A percentile compares a stretch with the other conserved stretches of the same genome.
phyloP scores from a whole-genome alignment of 2,329 filamentous ascomycete genomes.

The Zasmidium citrigriseum region DNA sequence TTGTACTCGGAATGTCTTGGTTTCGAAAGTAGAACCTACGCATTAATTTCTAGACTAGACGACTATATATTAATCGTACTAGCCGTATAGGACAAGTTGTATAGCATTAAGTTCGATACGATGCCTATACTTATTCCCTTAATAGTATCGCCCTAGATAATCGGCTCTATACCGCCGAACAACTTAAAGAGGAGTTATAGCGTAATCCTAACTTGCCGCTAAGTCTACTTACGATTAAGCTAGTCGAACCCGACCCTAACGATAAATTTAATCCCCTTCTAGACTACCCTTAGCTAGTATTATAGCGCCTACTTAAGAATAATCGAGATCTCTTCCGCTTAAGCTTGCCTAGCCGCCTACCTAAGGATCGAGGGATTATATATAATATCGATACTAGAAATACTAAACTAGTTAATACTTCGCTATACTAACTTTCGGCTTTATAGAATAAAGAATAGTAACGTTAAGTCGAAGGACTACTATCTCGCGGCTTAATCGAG shows the following conservation, averaged over 20 bases:
- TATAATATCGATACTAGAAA: not conserved
- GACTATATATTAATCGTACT: not conserved
- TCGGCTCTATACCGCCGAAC: no score
- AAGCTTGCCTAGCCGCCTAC: not conserved
- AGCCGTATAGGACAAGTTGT: no score
- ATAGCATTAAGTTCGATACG: no score
- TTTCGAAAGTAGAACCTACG: not conserved
- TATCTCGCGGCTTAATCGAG: not conserved
- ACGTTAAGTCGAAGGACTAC: not conserved
- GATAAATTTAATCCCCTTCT: no score
- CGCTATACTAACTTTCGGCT: not conserved
- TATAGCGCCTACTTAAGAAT: not conserved
- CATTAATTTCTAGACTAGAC: not conserved
- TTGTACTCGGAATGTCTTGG: not conserved
- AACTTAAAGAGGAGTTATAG: no score
- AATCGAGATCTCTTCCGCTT: not conserved
- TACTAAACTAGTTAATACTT: not conserved
- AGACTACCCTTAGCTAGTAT: no score
- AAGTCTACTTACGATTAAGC: no score
- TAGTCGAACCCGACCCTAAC: no score
- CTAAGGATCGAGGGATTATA: not conserved
- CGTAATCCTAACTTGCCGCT: no score
- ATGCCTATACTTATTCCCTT: no score
- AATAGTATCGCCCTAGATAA: no score
- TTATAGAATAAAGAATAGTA: not conserved